phyloP scores from a whole-genome alignment of 1,284 basidiomycete species.

The Malassezia cuniculi region DNA sequence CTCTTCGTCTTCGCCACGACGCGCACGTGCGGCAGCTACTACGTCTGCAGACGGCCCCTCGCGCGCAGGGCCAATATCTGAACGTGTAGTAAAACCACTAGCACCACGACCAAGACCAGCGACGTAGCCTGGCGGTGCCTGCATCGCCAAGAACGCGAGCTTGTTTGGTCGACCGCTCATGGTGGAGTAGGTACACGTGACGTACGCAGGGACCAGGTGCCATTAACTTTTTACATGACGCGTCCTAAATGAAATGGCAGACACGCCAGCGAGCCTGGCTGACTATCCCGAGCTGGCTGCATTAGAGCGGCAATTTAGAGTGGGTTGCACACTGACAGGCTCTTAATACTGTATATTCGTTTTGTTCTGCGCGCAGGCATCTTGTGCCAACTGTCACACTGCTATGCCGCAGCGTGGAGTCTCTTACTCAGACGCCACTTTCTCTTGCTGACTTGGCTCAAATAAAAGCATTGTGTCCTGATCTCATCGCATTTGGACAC shows the following conservation, averaged over 20 bases:
- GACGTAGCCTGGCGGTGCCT: slow-evolving; percentile 42
- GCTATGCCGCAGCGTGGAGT: slow-evolving; percentile 64
- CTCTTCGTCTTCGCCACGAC: slow-evolving; percentile 54
- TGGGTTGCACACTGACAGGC: too few relatives aligned
- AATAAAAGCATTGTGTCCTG: slow-evolving; percentile 74
- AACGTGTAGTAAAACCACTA: slow-evolving; percentile 93
- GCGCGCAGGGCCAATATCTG: slow-evolving; percentile 94
- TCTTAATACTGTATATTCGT: slow-evolving; percentile 76
- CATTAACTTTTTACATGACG: too few relatives aligned
- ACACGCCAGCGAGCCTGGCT: too few relatives aligned
- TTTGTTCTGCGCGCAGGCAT: slow-evolving; percentile 68
- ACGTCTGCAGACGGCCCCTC: slow-evolving; percentile 81
- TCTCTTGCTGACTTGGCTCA: slow-evolving; percentile 66
- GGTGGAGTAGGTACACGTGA: too few relatives aligned
- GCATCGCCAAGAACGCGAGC: slow-evolving; percentile 35
- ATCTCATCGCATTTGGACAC: slow-evolving; percentile 69
- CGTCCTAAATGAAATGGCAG: too few relatives aligned
- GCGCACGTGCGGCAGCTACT: slow-evolving; percentile 54
- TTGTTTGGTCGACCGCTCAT: slow-evolving; percentile 26
- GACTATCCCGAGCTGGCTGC: too few relatives aligned
- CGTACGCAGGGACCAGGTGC: too few relatives aligned
- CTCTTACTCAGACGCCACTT: slow-evolving; percentile 62
- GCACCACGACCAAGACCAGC: slow-evolving; percentile 50
- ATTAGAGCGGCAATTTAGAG: too few relatives aligned
- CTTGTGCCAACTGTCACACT: slow-evolving; percentile 67